Percentiles rank a stretch among this genome's conserved stretches.
These are phyloP conservation scores for Pythium chondricola DNA, from an alignment of 352 stramenopile species.

Conservation along the genomic window DNA sequence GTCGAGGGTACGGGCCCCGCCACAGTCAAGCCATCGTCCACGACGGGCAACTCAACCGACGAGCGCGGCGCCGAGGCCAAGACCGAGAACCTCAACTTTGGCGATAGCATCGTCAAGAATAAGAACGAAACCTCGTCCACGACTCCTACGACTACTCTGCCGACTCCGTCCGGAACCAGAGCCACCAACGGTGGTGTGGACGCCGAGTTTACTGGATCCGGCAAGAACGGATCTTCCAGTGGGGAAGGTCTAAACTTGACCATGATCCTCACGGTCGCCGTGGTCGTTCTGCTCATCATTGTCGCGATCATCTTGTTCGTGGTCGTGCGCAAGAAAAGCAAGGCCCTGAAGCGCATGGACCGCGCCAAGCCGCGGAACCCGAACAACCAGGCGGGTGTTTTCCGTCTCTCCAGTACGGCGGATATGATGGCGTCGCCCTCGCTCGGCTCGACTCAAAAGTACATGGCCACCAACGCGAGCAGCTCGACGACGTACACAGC, in stretches of 20 bases:
- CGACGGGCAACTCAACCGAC: neutral
- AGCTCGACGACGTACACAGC: conserved; percentile 1
- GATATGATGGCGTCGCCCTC: conserved; percentile 9
- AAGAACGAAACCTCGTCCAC: neutral
- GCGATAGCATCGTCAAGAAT: conserved; percentile 3
- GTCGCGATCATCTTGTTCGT: conserved; percentile 11
- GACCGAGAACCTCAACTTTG: conserved; percentile 12
- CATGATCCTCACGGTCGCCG: conserved; percentile 10
- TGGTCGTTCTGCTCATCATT: conserved; percentile 2
- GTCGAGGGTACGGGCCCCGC: conserved; percentile 22
- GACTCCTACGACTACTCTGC: neutral
- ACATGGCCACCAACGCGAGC: neutral
- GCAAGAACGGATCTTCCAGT: conserved; percentile 5
- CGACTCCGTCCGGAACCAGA: neutral
- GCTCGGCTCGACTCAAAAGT: conserved; percentile 2
- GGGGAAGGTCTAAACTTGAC: conserved; percentile 6
- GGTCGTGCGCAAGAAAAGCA: conserved; percentile 1
- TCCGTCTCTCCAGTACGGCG: conserved; percentile 2
- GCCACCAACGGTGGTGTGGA: conserved; percentile 2
- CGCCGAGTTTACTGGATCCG: conserved; percentile 9
- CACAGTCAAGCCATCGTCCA: conserved; percentile 6
- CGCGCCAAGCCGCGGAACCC: conserved; percentile 3
- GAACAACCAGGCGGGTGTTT: conserved; percentile 9
- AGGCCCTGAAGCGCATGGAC: conserved; percentile 6
- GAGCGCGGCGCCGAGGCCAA: conserved; percentile 8